These are phyloP conservation scores for Syncephalastrum racemosum DNA, from an alignment of 371 early-diverging fungal genomes.

Conservation along the genomic window DNA sequence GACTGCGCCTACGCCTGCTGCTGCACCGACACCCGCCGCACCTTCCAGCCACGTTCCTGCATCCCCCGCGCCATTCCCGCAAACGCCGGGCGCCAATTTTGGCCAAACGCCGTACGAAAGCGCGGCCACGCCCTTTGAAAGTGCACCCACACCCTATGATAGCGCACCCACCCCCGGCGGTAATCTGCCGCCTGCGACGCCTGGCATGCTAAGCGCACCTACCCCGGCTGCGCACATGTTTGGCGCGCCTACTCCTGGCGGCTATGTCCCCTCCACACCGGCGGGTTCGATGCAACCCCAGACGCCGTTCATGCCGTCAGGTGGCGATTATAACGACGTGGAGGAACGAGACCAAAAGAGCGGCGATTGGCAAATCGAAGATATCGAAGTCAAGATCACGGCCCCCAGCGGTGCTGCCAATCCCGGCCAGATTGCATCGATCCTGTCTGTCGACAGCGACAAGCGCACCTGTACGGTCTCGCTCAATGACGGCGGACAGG, in stretches of 20 bases:
- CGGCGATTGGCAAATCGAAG: conserved; percentile 65
- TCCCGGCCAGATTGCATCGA: conserved; percentile 47
- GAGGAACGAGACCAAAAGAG: conserved; percentile 43
- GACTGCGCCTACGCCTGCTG: conserved; percentile 44
- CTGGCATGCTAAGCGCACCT: conserved; percentile 51
- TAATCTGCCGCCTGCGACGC: conserved; percentile 51
- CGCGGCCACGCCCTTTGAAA: conserved; percentile 35
- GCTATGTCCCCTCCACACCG: conserved; percentile 52
- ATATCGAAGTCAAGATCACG: conserved; percentile 62
- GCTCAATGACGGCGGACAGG: conserved; percentile 27
- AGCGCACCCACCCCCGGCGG: conserved; percentile 45
- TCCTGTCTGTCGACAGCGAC: conserved; percentile 47
- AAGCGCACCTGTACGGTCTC: conserved; percentile 46
- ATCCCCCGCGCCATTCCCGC: conserved; percentile 47
- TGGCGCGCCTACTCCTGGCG: conserved; percentile 48
- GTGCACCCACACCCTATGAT: conserved; percentile 40
- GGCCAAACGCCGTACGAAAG: conserved; percentile 38
- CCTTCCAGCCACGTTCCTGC: conserved; percentile 38
- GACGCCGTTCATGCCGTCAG: conserved; percentile 66
- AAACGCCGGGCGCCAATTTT: conserved; percentile 48
- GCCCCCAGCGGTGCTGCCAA: conserved; percentile 25
- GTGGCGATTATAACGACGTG: conserved; percentile 50
- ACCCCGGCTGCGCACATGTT: conserved; percentile 37
- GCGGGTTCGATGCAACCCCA: conserved; percentile 55
- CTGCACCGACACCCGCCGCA: conserved; percentile 37